A percentile compares a stretch with the other conserved stretches of the same genome.
Conservation (phyloP, 805 yeast genomes). For the Candida ponderosae region DNA sequence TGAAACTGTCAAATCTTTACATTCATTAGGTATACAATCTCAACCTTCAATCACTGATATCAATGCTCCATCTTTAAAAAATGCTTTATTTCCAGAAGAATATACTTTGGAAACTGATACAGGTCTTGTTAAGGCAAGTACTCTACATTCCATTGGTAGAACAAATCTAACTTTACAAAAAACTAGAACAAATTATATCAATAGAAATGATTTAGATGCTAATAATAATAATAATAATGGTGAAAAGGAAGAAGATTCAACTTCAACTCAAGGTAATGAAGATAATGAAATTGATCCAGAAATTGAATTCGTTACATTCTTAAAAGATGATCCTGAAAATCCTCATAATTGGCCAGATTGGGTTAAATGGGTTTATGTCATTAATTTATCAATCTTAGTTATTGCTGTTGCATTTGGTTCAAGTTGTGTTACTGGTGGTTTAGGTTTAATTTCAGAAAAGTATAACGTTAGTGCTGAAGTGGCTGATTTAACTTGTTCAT, state of each 20-base stretch:
- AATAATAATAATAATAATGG: constrained; percentile 10
- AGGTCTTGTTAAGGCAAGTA: constrained; percentile 76
- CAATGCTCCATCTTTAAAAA: constrained; percentile 46
- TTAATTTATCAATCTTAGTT: constrained; percentile 61
- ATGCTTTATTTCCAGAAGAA: constrained; percentile 87
- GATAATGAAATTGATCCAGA: constrained; percentile 46
- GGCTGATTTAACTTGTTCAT: constrained; percentile 68
- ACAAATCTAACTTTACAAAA: constrained; percentile 25
- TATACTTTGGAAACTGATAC: constrained; percentile 83
- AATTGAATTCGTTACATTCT: constrained; percentile 79
- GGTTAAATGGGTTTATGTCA: constrained; percentile 59
- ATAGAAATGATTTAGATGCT: constrained; percentile 13
- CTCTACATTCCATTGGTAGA: constrained; percentile 64
- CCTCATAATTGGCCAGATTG: constrained; percentile 75
- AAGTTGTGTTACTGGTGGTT: constrained; percentile 82
- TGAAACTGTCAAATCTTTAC: constrained; percentile 68
- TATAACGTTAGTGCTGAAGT: constrained; percentile 72
- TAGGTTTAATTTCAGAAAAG: constrained; percentile 56
- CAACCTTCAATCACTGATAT: constrained; percentile 48
- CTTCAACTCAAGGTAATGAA: constrained; percentile 18
- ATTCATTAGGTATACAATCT: constrained; percentile 52
- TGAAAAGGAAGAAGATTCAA: constrained; percentile 18
- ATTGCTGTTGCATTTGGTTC: constrained; percentile 92
- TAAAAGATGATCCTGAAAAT: constrained; percentile 74
- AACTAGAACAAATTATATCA: constrained; percentile 28